These are phyloP conservation scores for Gloeophyllum trabeum DNA, from an alignment of 768 basidiomycete species.

Conservation along the genomic window DNA sequence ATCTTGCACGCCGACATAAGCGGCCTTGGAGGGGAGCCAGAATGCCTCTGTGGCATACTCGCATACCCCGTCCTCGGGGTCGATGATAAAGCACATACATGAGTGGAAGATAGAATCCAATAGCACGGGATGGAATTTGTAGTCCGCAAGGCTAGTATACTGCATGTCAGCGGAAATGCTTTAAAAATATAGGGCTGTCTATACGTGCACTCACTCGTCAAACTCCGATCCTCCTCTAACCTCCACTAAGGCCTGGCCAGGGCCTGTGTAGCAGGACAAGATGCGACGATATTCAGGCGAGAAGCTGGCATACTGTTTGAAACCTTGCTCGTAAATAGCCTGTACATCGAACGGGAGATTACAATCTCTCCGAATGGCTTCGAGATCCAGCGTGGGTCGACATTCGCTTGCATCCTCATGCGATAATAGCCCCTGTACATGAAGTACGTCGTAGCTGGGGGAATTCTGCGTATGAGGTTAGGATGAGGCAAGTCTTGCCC, in stretches of 20 bases:
- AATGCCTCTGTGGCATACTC: slow-evolving; percentile 19
- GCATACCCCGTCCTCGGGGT: no score
- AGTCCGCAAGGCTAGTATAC: neutral
- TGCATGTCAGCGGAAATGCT: neutral
- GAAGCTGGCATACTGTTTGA: no score
- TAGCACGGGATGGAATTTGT: slow-evolving; percentile 13
- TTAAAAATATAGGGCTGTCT: neutral
- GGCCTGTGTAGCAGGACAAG: neutral
- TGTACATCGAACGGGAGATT: no score
- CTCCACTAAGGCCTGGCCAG: neutral
- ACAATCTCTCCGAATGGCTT: no score
- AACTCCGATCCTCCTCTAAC: neutral
- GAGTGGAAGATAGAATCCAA: slow-evolving; percentile 26
- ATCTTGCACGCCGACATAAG: no score
- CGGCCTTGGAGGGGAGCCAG: slow-evolving; percentile 21
- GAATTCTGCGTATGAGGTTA: neutral
- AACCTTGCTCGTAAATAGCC: no score
- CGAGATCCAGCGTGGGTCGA: no score
- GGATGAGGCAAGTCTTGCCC: neutral
- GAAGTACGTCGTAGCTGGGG: neutral
- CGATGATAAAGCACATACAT: slow-evolving; percentile 20
- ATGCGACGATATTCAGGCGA: no score
- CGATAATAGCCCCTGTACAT: slow-evolving; percentile 5
- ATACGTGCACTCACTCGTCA: neutral
- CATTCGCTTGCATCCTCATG: slow-evolving; percentile 4